Evolutionary conservation across 2,329 filamentous ascomycete genomes (phyloP).

Genomic region (Diaporthe aspalathi): DNA sequence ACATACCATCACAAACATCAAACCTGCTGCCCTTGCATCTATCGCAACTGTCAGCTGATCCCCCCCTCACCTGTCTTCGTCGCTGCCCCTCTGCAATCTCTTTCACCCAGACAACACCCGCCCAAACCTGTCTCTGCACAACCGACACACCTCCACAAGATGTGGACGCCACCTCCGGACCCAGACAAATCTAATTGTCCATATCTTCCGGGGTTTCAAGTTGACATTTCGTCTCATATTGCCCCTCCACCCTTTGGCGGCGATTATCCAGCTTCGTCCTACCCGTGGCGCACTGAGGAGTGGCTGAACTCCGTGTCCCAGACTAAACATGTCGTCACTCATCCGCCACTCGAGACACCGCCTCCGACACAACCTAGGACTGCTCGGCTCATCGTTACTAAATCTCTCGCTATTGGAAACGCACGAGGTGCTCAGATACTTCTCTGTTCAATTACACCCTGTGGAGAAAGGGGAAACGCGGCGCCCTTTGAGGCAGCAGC

Average conservation of each 20-base stretch:
- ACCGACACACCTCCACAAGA: constrained; percentile 1
- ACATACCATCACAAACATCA: neutral
- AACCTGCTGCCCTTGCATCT: constrained; percentile 4
- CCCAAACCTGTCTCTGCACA: neutral
- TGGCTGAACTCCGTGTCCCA: constrained; percentile 13
- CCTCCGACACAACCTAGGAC: neutral
- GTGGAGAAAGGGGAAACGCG: neutral
- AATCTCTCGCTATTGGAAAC: constrained; percentile 17
- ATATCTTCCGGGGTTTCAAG: constrained; percentile 2
- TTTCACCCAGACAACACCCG: constrained; percentile 1
- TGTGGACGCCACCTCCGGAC: constrained; percentile 12
- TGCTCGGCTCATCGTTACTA: constrained; percentile 9
- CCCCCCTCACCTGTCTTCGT: neutral
- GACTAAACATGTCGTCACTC: constrained; percentile 8
- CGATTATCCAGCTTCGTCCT: constrained; percentile 7
- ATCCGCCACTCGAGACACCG: constrained; percentile 7
- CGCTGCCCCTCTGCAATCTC: neutral
- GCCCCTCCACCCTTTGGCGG: constrained; percentile 4
- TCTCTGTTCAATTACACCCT: constrained; percentile 10
- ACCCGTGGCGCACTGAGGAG: constrained; percentile 1
- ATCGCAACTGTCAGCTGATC: constrained; percentile 7
- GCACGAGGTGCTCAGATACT: constrained; percentile 1
- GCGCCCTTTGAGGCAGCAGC: constrained; percentile 2
- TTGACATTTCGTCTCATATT: neutral
- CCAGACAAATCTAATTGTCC: constrained; percentile 6